These are phyloP conservation scores for Komagataella ulmi DNA, from an alignment of 805 yeast genomes.

Conservation along the genomic window DNA sequence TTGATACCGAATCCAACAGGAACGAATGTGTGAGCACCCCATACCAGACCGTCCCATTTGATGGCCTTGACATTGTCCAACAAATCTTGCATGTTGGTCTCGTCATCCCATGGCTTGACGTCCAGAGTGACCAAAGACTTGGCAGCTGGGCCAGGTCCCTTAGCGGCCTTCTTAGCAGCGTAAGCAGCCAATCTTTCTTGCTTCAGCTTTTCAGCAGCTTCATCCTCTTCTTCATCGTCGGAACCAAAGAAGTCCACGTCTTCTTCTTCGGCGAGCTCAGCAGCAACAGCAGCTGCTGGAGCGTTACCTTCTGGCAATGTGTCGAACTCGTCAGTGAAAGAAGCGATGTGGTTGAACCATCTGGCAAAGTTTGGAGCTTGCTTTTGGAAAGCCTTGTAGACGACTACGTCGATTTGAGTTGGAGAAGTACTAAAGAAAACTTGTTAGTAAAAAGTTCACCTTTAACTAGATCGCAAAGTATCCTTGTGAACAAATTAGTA, in stretches of 20 bases:
- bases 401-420: slow-evolving; percentile 90
- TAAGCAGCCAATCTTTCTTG: slow-evolving; percentile 96
- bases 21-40: slow-evolving; percentile 97
- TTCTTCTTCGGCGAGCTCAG: slow-evolving; percentile 75
- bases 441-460: neutral
- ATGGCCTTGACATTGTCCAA: slow-evolving; percentile 76
- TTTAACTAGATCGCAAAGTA: neutral
- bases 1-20: slow-evolving; percentile 99
- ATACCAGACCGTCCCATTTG: slow-evolving; percentile 82
- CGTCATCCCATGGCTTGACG: slow-evolving; percentile 99
- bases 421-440: slow-evolving; percentile 54
- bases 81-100: slow-evolving; percentile 87
- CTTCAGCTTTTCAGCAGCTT: slow-evolving; percentile 93
- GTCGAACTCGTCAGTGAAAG: slow-evolving; percentile 76
- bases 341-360: slow-evolving; percentile 98
- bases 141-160: slow-evolving; percentile 97
- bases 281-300: slow-evolving; percentile 49
- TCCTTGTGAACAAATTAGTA: neutral
- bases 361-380: slow-evolving; percentile 91
- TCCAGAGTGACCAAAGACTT: slow-evolving; percentile 94
- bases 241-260: slow-evolving; percentile 91
- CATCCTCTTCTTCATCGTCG: slow-evolving; percentile 89
- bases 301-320: slow-evolving; percentile 69
- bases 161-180: slow-evolving; percentile 94
- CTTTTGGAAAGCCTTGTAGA: slow-evolving; percentile 86